Evolutionary conservation across 108 stramenopile species (phyloP), one percentile per base, ranked within the genome.

Genomic region (Tribonema minus): DNA sequence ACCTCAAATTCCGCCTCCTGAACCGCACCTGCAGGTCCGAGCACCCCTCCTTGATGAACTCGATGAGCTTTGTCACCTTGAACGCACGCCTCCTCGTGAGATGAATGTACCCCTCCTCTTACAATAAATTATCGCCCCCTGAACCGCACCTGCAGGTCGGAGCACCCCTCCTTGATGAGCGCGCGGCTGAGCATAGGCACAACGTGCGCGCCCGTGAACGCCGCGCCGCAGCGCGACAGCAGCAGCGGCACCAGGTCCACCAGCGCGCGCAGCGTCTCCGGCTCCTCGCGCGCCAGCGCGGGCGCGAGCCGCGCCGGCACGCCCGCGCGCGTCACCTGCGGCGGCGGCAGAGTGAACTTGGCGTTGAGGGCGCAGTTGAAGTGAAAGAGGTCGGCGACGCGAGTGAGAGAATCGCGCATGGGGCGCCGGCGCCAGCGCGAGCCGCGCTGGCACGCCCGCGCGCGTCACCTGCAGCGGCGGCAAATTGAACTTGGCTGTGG

Each of bases 141-240:
- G n/a, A n/a, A n/a, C n/a, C n/a, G n/a, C n/a, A n/a, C n/a, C n/a
- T n/a, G n/a, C n/a, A n/a, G n/a, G n/a, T n/a, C n/a, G n/a, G n/a
- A n/a, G n/a, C n/a, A n/a, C n/a, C n/a, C n/a, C n/a, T n/a, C n/a
- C n/a, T n/a, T n/a, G n/a, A n/a, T n/a, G n/a, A n/a, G n/a, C n/a
- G n/a, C n/a, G n/a, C n/a, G n/a, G n/a, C n/a, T n/a, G n/a, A 75
- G 34, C 74, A 75, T 75, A 9, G 74, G 74, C 4, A 75, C 64
- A 32, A 75, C 74, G 34, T 75, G 64, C 46, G 74, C 64, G 12
- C 74, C 65, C 12, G 72, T 64, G 62, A 74, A 74, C 12, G 76
- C 66, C 2, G 74, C 72, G 20, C 74, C 76, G 68, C 33, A 65
- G 38, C 70, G 68, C 23, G 76, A 63, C 5, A 59, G 32, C 39